Evolutionary conservation across 2,329 filamentous ascomycete species (phyloP), one percentile per base, ranked within the genome.

Genomic region (Botrytis galanthina): DNA sequence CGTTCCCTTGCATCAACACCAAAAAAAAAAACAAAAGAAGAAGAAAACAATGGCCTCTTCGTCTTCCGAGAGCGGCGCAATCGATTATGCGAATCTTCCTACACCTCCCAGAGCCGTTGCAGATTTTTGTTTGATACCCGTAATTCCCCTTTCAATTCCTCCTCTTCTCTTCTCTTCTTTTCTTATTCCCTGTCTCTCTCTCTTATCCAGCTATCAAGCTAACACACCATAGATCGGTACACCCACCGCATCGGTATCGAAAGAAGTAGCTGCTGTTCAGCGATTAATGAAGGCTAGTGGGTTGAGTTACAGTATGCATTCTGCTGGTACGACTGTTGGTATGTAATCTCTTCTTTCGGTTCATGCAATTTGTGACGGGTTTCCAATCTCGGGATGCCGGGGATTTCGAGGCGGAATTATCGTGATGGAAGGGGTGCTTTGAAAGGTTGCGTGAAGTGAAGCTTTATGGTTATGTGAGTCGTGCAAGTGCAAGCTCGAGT

Each of bases 291-390:
- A 92, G 82, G 90, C 89, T 71, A 96, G 92, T 78, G 94, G 94
- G 2, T 82, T 98, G 75, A 91, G 89, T 76, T 95, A 95, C 81
- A 90, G 88, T 64, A 96, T 98, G 93, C 95, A 98, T 83, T 95
- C 93, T 39, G 95, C 94, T 3, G 96, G 95, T 20, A 98, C 95
- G 0, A 98, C 95, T 0, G 88, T 98, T 72, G 94, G 94, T 96
- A 85, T 74, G 90, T 73, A 8, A 35, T 29, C 35, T 37, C 59
- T 60, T 62, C 44, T 8, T 61, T 12, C 8, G 5, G 20, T 57
- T 16, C 14, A n/a, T 26, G 20, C 46, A 51, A 3, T 3, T 6
- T 51, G 22, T 48, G 12, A 39, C 9, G 6, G 12, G 4, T 14
- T n/a, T 51, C n/a, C 22, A 26, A 51, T 26, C 22, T 51, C 26